Evolutionary conservation across 805 yeast species (phyloP).

Genomic region (Saturnispora sekii): DNA sequence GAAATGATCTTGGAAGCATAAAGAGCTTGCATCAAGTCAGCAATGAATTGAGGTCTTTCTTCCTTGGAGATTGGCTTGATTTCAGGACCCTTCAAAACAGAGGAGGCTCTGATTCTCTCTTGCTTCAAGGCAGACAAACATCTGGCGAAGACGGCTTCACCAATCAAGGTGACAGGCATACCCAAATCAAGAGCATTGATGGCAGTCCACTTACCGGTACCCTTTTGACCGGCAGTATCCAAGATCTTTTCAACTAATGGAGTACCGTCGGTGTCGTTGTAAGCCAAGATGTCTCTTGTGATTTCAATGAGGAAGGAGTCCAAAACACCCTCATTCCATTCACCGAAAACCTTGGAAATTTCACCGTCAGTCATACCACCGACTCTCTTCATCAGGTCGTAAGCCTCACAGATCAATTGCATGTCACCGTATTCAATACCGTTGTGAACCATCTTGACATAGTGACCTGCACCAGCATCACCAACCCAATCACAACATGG

Average conservation of each 20-base stretch:
- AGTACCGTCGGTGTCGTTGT: constrained; percentile 80
- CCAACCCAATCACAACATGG: constrained; percentile 99
- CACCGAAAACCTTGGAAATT: constrained; percentile 83
- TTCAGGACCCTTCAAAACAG: constrained; percentile 68
- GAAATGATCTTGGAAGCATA: constrained; percentile 98
- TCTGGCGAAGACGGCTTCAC: constrained; percentile 98
- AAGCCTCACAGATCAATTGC: constrained; percentile 98
- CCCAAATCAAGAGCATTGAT: constrained; percentile 96
- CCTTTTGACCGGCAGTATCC: constrained; percentile 98
- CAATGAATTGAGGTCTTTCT: constrained; percentile 78
- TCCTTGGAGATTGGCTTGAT: constrained; percentile 52
- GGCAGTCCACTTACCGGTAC: constrained; percentile 99
- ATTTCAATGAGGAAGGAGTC: constrained; percentile 96
- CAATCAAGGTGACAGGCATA: constrained; percentile 95
- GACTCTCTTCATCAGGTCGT: constrained; percentile 89
- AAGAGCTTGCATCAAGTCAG: constrained; percentile 93
- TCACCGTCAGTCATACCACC: constrained; percentile 87
- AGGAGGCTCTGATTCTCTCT: constrained; percentile 85
- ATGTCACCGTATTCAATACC: constrained; percentile 99
- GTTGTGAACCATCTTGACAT: constrained; percentile 98
- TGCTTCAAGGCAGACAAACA: constrained; percentile 86
- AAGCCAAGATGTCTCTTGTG: constrained; percentile 88
- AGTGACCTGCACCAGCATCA: constrained; percentile 98
- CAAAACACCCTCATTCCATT: constrained; percentile 95
- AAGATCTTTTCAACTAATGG: constrained; percentile 94